Evolutionary conservation across 164 flowering plant genomes (phyloP).

Genomic region (Echeveria elegans): DNA sequence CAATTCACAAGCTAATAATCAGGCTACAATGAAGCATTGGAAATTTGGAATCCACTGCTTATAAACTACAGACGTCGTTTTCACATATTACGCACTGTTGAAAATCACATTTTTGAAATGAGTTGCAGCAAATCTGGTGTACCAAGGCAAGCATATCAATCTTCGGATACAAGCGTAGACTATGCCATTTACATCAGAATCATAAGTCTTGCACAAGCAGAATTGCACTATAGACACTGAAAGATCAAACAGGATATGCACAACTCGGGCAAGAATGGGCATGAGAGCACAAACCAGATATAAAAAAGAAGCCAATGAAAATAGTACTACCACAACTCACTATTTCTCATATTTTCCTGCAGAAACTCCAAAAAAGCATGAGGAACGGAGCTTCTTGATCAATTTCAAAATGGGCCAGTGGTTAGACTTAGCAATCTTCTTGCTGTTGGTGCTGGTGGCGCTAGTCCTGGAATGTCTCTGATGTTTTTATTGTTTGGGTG

Average conservation of each 20-base stretch:
- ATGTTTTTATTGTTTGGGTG: slow-evolving; percentile 8
- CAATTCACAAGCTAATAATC: too few relatives aligned
- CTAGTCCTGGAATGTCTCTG: slow-evolving; percentile 7
- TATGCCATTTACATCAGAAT: background rate
- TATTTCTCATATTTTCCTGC: background rate
- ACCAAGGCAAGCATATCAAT: too few relatives aligned
- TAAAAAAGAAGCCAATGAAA: background rate
- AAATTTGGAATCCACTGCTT: too few relatives aligned
- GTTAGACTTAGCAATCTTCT: slow-evolving; percentile 1
- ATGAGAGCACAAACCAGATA: background rate
- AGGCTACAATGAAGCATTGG: too few relatives aligned
- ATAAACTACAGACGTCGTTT: too few relatives aligned
- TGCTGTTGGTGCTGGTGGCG: slow-evolving; percentile 7
- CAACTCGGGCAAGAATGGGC: slow-evolving; percentile 25
- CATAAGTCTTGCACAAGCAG: background rate
- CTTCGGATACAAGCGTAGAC: too few relatives aligned
- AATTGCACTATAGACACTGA: background rate
- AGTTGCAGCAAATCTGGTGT: too few relatives aligned
- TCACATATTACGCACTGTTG: too few relatives aligned
- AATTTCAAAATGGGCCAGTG: background rate
- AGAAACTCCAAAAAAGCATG: background rate
- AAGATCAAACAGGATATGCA: slow-evolving; percentile 22
- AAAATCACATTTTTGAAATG: too few relatives aligned
- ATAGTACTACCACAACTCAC: too few relatives aligned
- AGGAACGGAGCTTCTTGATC: background rate